These are phyloP conservation scores for Aspergillus ostianus DNA, from an alignment of 495 filamentous ascomycete species.

Conservation along the genomic window DNA sequence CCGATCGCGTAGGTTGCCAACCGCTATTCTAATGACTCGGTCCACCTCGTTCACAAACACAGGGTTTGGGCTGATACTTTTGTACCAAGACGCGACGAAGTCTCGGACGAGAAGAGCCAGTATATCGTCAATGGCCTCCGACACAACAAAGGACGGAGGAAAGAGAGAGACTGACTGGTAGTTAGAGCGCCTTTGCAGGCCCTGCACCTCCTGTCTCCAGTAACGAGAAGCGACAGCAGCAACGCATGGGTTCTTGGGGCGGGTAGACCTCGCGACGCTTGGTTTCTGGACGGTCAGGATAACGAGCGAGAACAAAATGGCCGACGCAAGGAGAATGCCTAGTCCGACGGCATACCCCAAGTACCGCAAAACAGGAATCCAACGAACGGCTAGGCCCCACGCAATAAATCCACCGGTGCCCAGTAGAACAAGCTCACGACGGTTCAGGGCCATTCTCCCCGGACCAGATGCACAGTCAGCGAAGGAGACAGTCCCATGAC, in stretches of 20 bases:
- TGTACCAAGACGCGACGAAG: slow-evolving; percentile 88
- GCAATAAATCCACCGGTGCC: slow-evolving; percentile 72
- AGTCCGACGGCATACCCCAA: slow-evolving; percentile 73
- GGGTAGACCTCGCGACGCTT: slow-evolving; percentile 30
- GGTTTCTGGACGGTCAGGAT: slow-evolving; percentile 57
- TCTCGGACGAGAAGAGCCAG: slow-evolving; percentile 76
- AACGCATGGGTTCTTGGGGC: slow-evolving; percentile 34
- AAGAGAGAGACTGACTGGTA: slow-evolving; percentile 65
- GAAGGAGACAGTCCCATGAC: slow-evolving; percentile 33
- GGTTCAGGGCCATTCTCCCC: slow-evolving; percentile 72
- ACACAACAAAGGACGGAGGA: slow-evolving; percentile 74
- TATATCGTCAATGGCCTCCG: slow-evolving; percentile 75
- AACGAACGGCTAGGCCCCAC: slow-evolving; percentile 80
- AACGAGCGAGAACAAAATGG: slow-evolving; percentile 53
- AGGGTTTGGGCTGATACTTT: slow-evolving; percentile 75
- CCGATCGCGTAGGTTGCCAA: slow-evolving; percentile 66
- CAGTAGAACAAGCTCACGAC: slow-evolving; percentile 70
- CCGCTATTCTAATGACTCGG: slow-evolving; percentile 68
- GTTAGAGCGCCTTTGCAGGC: slow-evolving; percentile 49
- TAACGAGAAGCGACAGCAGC: slow-evolving; percentile 60
- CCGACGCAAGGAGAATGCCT: slow-evolving; percentile 57
- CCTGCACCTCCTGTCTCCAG: slow-evolving; percentile 68
- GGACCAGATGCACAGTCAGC: slow-evolving; percentile 13
- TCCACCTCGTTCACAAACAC: slow-evolving; percentile 85
- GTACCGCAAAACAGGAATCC: slow-evolving; percentile 76